Conservation (phyloP, 1,139 yeast species). For the Nakaseomyces delphensis region DNA sequence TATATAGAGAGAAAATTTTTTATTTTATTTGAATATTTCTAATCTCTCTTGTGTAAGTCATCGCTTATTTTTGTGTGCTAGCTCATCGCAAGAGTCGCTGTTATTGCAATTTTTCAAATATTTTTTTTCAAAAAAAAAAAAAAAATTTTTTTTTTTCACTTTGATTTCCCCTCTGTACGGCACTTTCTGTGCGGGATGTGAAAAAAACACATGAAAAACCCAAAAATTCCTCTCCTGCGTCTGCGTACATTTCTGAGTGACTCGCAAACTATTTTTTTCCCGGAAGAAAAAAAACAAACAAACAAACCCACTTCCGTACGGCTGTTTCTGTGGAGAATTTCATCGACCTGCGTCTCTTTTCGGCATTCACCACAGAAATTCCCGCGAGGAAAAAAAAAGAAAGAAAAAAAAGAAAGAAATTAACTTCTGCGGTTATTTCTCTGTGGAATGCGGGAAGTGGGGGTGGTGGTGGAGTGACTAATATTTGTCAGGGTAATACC, state of each 20-base stretch:
- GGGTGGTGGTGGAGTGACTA: neutral
- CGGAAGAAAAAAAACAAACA: neutral
- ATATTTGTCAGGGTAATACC: too few species aligned
- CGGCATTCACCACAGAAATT: neutral
- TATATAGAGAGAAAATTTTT: neutral
- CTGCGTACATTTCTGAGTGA: neutral
- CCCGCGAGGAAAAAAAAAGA: neutral
- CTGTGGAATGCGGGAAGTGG: too few species aligned
- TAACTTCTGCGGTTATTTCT: neutral
- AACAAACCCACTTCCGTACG: too few species aligned
- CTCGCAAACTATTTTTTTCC: too few species aligned
- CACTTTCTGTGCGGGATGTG: too few species aligned
- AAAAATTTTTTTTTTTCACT: too few species aligned
- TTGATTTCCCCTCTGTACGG: too few species aligned
- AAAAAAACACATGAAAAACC: neutral
- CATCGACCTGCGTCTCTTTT: neutral
- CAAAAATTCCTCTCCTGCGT: neutral
- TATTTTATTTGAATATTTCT: neutral
- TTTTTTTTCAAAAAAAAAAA: neutral
- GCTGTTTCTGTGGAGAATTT: neutral
- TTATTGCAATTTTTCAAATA: neutral
- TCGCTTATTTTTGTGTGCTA: slow-evolving; percentile 2
- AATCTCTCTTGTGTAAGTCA: neutral
- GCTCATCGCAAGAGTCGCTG: slow-evolving; percentile 1
- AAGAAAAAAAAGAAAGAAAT: too few species aligned